phyloP scores from a whole-genome alignment of 441 rosid genomes.

The Gossypium aridum region DNA sequence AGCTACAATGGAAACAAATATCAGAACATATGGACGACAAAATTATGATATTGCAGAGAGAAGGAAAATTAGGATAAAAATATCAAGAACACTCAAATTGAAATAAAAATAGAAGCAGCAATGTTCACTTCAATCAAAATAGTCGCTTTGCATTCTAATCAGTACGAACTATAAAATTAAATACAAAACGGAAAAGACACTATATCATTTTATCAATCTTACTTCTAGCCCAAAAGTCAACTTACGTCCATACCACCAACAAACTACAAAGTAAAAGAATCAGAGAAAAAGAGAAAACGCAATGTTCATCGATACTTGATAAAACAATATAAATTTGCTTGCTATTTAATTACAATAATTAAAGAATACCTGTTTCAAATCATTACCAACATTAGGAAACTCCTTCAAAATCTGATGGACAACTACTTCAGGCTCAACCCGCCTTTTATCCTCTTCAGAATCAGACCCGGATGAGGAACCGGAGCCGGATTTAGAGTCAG shows the following conservation, averaged over 20 bases:
- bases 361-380: constrained; percentile 56
- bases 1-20: constrained; percentile 37
- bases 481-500: constrained; percentile 26
- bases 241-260: neutral
- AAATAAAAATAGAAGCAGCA: neutral
- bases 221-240: constrained; percentile 4
- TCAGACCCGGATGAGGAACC: constrained; percentile 24
- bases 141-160: neutral
- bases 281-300: neutral
- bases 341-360: neutral
- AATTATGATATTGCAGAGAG: neutral
- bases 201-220: neutral
- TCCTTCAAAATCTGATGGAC: constrained; percentile 45
- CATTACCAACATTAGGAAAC: constrained; percentile 63
- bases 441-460: constrained; percentile 24
- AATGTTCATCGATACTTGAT: neutral
- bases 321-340: neutral
- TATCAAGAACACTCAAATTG: neutral
- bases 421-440: constrained; percentile 39
- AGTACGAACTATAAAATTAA: neutral
- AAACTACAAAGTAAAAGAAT: neutral
- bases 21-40: neutral
- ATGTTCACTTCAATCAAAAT: neutral
- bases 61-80: neutral
- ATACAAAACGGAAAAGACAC: neutral